phyloP scores from a whole-genome alignment of 208 protist species.

The Leishmania gerbilli region DNA sequence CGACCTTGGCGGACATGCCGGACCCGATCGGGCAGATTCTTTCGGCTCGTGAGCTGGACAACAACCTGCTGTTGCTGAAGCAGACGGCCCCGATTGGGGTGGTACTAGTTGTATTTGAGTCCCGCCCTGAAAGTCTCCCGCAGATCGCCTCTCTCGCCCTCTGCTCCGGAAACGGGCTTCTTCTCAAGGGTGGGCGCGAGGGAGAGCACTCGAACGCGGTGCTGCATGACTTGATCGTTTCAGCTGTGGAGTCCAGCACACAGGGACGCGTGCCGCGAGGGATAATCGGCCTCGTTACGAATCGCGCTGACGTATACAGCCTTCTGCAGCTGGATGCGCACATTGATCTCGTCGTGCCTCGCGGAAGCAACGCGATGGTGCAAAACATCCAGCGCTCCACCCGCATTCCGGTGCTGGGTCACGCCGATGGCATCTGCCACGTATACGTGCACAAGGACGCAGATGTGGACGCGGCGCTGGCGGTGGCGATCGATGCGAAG shows the following conservation, averaged over 20 bases:
- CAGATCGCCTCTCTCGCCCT: conserved; percentile 89
- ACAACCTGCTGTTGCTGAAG: conserved; percentile 77
- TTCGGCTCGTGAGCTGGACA: conserved; percentile 54
- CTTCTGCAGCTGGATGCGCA: conserved; percentile 65
- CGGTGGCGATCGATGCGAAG: conserved; percentile 87
- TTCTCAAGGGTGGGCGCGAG: conserved; percentile 92
- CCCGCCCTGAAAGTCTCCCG: conserved; percentile 83
- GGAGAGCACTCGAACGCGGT: conserved; percentile 58
- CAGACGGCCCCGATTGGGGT: conserved; percentile 90
- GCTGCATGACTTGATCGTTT: conserved; percentile 55
- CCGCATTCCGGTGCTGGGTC: conserved; percentile 92
- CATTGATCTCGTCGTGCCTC: conserved; percentile 94
- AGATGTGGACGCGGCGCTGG: conserved; percentile 56
- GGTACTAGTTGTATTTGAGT: conserved; percentile 94
- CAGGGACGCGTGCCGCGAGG: conserved; percentile 34
- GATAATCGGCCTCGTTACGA: conserved; percentile 62
- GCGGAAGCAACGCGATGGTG: conserved; percentile 91
- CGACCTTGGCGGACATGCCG: conserved; percentile 37
- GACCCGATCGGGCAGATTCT: conserved; percentile 68
- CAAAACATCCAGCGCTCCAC: conserved; percentile 85
- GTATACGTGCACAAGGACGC: conserved; percentile 89
- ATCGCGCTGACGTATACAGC: conserved; percentile 43
- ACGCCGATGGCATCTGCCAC: conserved; percentile 96
- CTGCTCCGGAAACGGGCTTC: conserved; percentile 81
- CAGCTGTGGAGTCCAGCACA: conserved; percentile 44